A percentile compares a stretch with the other conserved stretches of the same genome.
Evolutionary conservation across 1,284 basidiomycete genomes (phyloP).

Genomic region (Paramarasmius palmivorus): DNA sequence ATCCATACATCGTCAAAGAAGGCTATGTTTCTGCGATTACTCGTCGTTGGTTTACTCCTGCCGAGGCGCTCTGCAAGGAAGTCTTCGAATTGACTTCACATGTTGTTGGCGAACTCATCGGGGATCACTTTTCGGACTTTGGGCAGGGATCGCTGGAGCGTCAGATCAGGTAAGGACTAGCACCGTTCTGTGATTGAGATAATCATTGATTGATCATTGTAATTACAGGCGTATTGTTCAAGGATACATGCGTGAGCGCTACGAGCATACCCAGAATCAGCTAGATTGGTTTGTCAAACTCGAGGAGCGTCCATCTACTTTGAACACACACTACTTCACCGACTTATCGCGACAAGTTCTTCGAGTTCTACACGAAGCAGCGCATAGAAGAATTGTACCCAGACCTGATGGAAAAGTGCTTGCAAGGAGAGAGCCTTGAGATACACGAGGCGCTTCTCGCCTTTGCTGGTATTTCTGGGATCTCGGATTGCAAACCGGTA

Average conservation of each 20-base stretch:
- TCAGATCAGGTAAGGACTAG: slow-evolving; percentile 47
- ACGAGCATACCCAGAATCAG: slow-evolving; percentile 36
- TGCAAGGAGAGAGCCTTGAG: background rate
- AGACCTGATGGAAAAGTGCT: slow-evolving; percentile 25
- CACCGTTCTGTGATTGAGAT: background rate
- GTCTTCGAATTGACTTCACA: slow-evolving; percentile 39
- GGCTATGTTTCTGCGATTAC: slow-evolving; percentile 48
- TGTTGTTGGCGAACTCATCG: slow-evolving; percentile 43
- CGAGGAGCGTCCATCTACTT: slow-evolving; percentile 53
- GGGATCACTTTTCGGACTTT: slow-evolving; percentile 50
- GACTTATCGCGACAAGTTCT: slow-evolving; percentile 61
- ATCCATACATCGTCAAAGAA: slow-evolving; percentile 61
- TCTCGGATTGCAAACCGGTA: slow-evolving; percentile 35
- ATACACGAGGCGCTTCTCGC: slow-evolving; percentile 35
- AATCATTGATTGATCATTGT: slow-evolving; percentile 8
- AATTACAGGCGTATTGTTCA: slow-evolving; percentile 42
- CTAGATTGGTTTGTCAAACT: slow-evolving; percentile 54
- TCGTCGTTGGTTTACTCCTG: slow-evolving; percentile 50
- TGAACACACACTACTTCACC: slow-evolving; percentile 58
- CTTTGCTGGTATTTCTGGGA: slow-evolving; percentile 47
- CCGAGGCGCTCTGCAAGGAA: slow-evolving; percentile 46
- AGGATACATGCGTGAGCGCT: slow-evolving; percentile 36
- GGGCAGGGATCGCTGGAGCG: slow-evolving; percentile 53
- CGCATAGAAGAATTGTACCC: slow-evolving; percentile 34
- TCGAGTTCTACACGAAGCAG: slow-evolving; percentile 45